phyloP scores from a whole-genome alignment of 192 early-diverging fungal species.

The Powellomyces hirtus region DNA sequence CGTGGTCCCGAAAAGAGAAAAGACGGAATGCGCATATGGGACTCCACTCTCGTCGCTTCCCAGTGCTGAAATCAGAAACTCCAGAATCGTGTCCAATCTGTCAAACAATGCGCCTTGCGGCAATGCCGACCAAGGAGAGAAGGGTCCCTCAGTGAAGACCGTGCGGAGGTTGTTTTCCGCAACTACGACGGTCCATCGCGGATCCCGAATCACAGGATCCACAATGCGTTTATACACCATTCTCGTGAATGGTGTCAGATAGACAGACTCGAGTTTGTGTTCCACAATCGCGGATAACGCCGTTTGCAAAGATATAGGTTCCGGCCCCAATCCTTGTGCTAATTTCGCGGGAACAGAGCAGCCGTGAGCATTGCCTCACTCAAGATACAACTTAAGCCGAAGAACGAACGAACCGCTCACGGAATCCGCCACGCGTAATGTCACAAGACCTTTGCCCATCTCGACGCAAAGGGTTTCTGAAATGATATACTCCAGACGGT shows the following conservation, averaged over 20 bases:
- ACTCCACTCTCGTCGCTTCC: neutral
- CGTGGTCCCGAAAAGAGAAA: neutral
- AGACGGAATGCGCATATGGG: neutral
- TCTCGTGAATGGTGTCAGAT: constrained; percentile 15
- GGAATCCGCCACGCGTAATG: neutral
- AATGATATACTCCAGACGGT: constrained; percentile 29
- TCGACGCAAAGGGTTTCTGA: constrained; percentile 18
- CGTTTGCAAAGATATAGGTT: constrained; percentile 1
- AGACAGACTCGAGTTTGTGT: neutral
- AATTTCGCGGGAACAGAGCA: no score
- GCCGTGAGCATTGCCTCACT: no score
- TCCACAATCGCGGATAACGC: constrained; percentile 6
- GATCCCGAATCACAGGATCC: constrained; percentile 6
- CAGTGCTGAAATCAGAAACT: neutral
- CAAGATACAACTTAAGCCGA: no score
- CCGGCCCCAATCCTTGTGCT: constrained; percentile 20
- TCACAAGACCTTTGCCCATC: neutral
- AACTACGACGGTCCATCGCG: constrained; percentile 8
- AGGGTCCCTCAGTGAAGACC: neutral
- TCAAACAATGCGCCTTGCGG: neutral
- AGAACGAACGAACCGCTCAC: no score
- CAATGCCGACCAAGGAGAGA: neutral
- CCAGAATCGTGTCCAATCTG: neutral
- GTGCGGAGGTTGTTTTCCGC: neutral
- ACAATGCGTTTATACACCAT: constrained; percentile 14